Evolutionary conservation across 192 early-diverging fungal genomes (phyloP), one percentile per base, ranked within the genome.

Genomic region (Gonapodya sp.): DNA sequence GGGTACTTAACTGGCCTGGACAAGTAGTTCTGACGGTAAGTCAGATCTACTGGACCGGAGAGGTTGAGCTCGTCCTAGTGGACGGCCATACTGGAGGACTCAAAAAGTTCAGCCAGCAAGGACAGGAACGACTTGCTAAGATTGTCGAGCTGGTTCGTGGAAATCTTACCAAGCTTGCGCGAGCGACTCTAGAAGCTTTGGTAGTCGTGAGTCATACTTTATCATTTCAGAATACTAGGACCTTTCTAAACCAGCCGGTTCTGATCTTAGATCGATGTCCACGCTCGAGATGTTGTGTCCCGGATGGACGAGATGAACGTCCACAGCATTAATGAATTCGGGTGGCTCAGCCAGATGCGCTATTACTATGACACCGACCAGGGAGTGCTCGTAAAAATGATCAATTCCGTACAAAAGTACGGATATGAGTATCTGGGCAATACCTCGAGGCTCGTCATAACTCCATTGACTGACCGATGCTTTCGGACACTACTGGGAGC

Each of bases 401-500:
- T 91, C 79, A 91, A 91, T 78, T 90, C 89, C 1, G 86, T 88
- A 2, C 89, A 91, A 83, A 87, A 89, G 37, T 89, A 90, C 78
- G 89, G 89, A 2, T 91, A 91, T 83, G 89, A 90, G 80, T 91
- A 90, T 75, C 81, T 91, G n/a, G 89, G 46, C 2, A 91, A 91
- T 73, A 85, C 89, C 24, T 87, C 83, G n/a, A 80, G 89, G 14
- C 82, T 91, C 14, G 89, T 91, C 78, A 91, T 91, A 78, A 91
- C 89, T 18, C 89, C 89, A 18, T 80, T 91, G 2, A 91, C 89
- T 30, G 89, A 91, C 73, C 83, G 89, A 72, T 91, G 89, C 81
- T 91, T 90, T 79, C 85, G 89, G 18, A 91, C 89, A 0, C 83
- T 91, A 73, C 87, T 91, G 82, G 89, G 89, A 30, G 89, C 89